These are phyloP conservation scores for Cyberlindnera samutprakarnensis DNA, from an alignment of 805 yeast species.

Conservation along the genomic window DNA sequence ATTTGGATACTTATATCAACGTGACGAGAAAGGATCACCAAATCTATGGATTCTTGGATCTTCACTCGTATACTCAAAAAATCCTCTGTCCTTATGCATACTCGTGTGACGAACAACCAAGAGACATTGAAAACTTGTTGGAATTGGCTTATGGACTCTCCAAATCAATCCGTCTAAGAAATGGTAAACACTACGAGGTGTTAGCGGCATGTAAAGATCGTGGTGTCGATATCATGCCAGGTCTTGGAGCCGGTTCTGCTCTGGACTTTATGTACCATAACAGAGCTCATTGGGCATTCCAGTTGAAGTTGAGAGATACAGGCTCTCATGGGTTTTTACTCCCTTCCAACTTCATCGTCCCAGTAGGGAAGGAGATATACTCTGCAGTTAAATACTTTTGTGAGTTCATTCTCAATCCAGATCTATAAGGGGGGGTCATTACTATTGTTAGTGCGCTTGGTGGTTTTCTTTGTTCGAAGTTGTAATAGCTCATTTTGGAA, in stretches of 20 bases:
- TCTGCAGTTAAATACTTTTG: conserved; percentile 64
- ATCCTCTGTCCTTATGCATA: conserved; percentile 77
- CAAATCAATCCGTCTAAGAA: conserved; percentile 56
- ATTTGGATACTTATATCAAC: conserved; percentile 41
- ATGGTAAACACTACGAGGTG: conserved; percentile 63
- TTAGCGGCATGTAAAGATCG: conserved; percentile 74
- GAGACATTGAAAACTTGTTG: conserved; percentile 73
- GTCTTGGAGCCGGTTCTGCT: conserved; percentile 72
- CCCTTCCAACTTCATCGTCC: conserved; percentile 60
- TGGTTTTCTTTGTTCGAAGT: no score
- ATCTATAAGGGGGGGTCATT: conserved; percentile 14
- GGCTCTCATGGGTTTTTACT: conserved; percentile 79
- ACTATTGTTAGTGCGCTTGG: no score
- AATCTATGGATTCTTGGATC: conserved; percentile 70
- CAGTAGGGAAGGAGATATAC: conserved; percentile 72
- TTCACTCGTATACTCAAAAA: conserved; percentile 83
- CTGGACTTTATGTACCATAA: conserved; percentile 81
- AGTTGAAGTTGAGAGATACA: conserved; percentile 71
- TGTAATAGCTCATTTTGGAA: no score
- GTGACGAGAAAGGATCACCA: conserved; percentile 39
- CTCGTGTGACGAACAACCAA: conserved; percentile 63
- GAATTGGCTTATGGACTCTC: conserved; percentile 79
- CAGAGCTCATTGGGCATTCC: conserved; percentile 79
- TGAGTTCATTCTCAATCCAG: conserved; percentile 36
- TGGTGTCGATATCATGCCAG: conserved; percentile 66